These are phyloP conservation scores for Fusarium protoensiforme DNA, from an alignment of 2,329 filamentous ascomycete genomes.

Conservation along the genomic window DNA sequence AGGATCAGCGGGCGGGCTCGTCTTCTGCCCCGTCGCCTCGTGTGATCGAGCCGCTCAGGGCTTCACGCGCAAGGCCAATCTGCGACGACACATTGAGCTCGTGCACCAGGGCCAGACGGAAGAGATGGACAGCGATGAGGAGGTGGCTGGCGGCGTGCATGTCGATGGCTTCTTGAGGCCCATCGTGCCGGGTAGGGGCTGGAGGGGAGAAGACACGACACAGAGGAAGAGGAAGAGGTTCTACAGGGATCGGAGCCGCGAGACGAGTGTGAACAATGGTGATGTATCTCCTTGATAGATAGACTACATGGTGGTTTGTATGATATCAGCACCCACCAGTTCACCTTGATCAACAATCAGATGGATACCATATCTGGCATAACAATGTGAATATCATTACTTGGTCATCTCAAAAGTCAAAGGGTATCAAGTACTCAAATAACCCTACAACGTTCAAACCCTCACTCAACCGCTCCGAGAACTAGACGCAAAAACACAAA, in stretches of 20 bases:
- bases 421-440: conserved; percentile 50
- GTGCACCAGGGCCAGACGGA: conserved; percentile 52
- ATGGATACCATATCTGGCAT: not conserved
- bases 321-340: not conserved
- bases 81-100: conserved; percentile 52
- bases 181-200: conserved; percentile 61
- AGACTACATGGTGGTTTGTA: not conserved
- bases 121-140: conserved; percentile 58
- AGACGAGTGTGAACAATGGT: conserved; percentile 20
- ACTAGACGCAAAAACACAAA: conserved; percentile 9
- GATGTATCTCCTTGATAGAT: conserved; percentile 18
- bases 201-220: conserved; percentile 53
- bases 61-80: conserved; percentile 50
- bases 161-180: conserved; percentile 74
- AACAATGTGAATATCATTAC: conserved; percentile 28
- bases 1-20: conserved; percentile 46
- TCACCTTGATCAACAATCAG: not conserved
- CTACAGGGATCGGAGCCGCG: conserved; percentile 34
- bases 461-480: conserved; percentile 17
- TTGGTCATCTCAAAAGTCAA: conserved; percentile 38
- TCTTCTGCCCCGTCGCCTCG: conserved; percentile 51
- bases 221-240: conserved; percentile 45
- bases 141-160: conserved; percentile 72
- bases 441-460: conserved; percentile 41
- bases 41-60: conserved; percentile 52